Conservation (phyloP, 352 stramenopile species). For the Globisporangium parvum region DNA sequence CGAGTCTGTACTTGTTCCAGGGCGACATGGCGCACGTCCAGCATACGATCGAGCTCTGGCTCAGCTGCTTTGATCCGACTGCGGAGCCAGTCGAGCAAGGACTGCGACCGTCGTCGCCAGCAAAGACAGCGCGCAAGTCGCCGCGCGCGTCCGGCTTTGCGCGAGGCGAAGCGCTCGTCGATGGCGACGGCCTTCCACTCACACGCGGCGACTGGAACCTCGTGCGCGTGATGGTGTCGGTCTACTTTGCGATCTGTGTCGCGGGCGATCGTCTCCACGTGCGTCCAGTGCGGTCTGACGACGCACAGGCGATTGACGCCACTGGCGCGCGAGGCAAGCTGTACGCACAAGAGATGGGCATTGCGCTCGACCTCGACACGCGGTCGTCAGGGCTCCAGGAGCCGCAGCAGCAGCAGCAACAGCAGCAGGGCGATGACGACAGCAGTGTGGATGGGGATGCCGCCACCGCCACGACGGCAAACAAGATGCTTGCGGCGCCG, state of each 20-base stretch:
- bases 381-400: constrained; percentile 25
- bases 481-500: constrained; percentile 6
- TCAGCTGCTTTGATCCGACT: constrained; percentile 75
- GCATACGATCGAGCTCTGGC: constrained; percentile 46
- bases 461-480: neutral
- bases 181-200: constrained; percentile 72
- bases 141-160: constrained; percentile 32
- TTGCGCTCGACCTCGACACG: constrained; percentile 33
- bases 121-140: constrained; percentile 10
- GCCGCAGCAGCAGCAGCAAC: constrained; percentile 1
- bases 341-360: constrained; percentile 69
- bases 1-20: constrained; percentile 70
- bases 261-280: constrained; percentile 44
- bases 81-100: constrained; percentile 40
- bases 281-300: constrained; percentile 25
- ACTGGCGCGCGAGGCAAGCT: constrained; percentile 20
- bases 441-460: neutral
- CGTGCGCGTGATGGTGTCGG: constrained; percentile 70
- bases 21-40: constrained; percentile 54
- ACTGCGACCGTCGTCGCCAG: constrained; percentile 8
- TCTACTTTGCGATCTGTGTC: constrained; percentile 69
- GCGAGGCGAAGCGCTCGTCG: constrained; percentile 60
- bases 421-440: constrained; percentile 6
- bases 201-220: constrained; percentile 80
- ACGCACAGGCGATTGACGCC: neutral